phyloP scores from a whole-genome alignment of 2,329 filamentous ascomycete genomes.

The Nemania serpens region DNA sequence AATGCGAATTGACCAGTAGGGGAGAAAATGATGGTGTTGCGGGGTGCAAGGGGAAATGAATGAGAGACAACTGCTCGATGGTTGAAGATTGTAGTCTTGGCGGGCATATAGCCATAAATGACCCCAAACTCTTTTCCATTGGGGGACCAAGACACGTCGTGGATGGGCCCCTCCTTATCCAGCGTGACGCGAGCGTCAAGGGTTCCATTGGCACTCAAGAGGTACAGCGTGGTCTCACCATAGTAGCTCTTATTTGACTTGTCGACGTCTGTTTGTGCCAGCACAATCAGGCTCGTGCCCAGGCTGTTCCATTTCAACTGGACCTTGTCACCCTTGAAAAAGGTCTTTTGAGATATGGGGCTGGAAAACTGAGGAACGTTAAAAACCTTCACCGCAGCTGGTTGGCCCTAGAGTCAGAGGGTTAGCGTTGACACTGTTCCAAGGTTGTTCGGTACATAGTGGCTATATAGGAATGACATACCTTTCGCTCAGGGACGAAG shows the following conservation, averaged over 20 bases:
- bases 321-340: conserved; percentile 99
- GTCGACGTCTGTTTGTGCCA: conserved; percentile 97
- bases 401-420: conserved; percentile 70
- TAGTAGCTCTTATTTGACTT: conserved; percentile 99
- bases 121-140: conserved; percentile 98
- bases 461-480: conserved; percentile 46
- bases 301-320: conserved; percentile 97
- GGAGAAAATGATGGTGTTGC: conserved; percentile 95
- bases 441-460: not conserved
- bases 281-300: conserved; percentile 88
- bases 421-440: conserved; percentile 4
- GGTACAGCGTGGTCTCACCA: conserved; percentile 94
- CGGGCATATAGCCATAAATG: conserved; percentile 98
- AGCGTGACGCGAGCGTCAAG: conserved; percentile 91
- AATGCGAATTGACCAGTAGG: conserved; percentile 91
- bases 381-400: conserved; percentile 91
- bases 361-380: conserved; percentile 84
- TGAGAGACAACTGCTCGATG: conserved; percentile 80
- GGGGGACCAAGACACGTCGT: conserved; percentile 97
- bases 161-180: conserved; percentile 97
- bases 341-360: conserved; percentile 94
- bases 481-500: conserved; percentile 95
- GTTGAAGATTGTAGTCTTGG: conserved; percentile 98
- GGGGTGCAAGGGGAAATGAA: conserved; percentile 82
- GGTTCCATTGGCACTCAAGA: conserved; percentile 86